Percentiles rank a stretch among this genome's conserved stretches.
Conservation (phyloP, 768 basidiomycete species). For the Mycena amicta region DNA sequence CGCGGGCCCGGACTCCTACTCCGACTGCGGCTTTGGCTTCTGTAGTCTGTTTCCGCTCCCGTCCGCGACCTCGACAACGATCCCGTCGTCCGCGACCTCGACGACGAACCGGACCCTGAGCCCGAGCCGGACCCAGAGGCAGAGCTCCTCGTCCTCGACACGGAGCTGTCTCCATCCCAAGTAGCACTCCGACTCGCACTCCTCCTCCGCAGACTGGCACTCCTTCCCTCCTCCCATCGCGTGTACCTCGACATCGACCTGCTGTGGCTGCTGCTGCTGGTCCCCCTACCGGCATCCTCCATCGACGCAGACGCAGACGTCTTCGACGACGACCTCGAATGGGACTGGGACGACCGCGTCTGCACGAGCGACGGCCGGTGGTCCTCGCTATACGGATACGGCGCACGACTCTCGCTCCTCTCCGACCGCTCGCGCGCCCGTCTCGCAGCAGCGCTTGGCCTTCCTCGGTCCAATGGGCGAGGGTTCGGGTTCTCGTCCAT, state of each 20-base stretch:
- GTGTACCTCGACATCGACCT: neutral
- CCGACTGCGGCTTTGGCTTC: slow-evolving; percentile 6
- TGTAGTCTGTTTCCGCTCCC: slow-evolving; percentile 2
- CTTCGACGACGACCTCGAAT: too few species aligned
- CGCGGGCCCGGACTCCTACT: slow-evolving; percentile 15
- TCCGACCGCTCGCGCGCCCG: slow-evolving; percentile 8
- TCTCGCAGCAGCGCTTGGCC: slow-evolving; percentile 10
- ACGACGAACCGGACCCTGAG: too few species aligned
- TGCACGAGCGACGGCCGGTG: too few species aligned
- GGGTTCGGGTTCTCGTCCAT: neutral
- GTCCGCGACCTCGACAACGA: too few species aligned
- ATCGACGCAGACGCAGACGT: too few species aligned
- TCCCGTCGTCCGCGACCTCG: too few species aligned
- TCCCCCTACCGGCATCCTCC: too few species aligned
- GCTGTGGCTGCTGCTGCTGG: neutral
- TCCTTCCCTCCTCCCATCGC: neutral
- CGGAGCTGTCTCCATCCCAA: too few species aligned
- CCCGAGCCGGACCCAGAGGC: neutral
- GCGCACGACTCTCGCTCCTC: slow-evolving; percentile 16
- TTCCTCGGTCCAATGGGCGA: slow-evolving; percentile 7
- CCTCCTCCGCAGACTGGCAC: neutral
- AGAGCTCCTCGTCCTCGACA: neutral
- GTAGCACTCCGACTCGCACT: neutral
- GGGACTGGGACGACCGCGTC: too few species aligned
- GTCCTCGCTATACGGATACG: slow-evolving; percentile 8